Base-by-base conservation (phyloP, 2,329 filamentous ascomycete genomes). In the Arthroderma uncinatum region DNA sequence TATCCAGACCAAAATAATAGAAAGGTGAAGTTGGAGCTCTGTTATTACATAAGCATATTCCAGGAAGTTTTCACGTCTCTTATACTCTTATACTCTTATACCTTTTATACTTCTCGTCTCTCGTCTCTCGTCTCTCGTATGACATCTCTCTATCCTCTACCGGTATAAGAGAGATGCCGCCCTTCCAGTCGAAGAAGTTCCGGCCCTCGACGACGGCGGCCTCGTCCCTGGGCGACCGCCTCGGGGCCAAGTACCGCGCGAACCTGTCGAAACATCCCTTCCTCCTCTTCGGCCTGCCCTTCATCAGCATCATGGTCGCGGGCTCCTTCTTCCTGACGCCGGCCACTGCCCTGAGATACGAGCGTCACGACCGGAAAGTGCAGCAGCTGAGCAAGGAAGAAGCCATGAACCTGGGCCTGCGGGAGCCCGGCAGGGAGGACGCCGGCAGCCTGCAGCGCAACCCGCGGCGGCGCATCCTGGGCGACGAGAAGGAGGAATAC, bases 281-380 rank as follows among this genome's bases (percentile, higher is more conserved):
- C 71, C 76, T 90, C 28, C 82, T 95, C 61, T 98, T 98, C 70
- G 94, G 94, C 1, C 79, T 98, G 2, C 94, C 93, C 0, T 98
- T 98, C 72, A 81, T 98, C 63, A 76, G 82, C 57, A 85, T 95
- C 58, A 95, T 98, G 68, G 82, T 98, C 25, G 89, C 86, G 1
- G 92, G 90, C 0, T 95, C 89, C 2, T 98, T 98, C 72, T 87
- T 95, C 65, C 80, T 98, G 53, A 97, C 93, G 0, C 93, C 92
- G 1, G 93, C 92, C 4, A 92, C 94, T 21, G 93, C 94, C 12
- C 78, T 98, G 53, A 82, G 94, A 58, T 98, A 97, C 73, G 93
- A 98, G 75, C 83, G 87, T 61, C 84, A 96, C 68, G 93, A 98
- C 70, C 83, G 89, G 61, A 92, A 89, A 74, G 89, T 96, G 59